These are phyloP conservation scores for Passiflora organensis DNA, from an alignment of 345 rosid species.

Conservation along the genomic window DNA sequence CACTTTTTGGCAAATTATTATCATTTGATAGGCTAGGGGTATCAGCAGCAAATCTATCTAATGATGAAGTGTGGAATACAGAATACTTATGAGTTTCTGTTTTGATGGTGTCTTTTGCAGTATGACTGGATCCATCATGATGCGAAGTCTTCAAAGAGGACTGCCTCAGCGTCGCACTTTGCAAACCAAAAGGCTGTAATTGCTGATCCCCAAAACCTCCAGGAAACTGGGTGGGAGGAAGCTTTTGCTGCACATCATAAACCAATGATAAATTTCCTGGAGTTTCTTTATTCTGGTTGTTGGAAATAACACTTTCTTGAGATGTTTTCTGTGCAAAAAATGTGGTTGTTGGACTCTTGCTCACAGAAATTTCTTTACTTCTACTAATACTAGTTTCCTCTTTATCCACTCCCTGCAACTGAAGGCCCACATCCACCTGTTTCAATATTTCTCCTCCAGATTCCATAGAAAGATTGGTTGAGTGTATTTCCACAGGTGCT, in stretches of 20 bases:
- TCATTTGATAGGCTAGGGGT: constrained; percentile 22
- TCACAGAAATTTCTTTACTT: constrained; percentile 21
- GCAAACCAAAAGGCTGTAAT: constrained; percentile 24
- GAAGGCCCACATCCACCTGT: constrained; percentile 16
- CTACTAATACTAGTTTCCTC: constrained; percentile 11
- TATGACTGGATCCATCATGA: constrained; percentile 21
- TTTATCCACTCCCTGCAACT: constrained; percentile 17
- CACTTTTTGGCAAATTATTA: constrained; percentile 23
- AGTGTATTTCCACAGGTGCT: constrained; percentile 21
- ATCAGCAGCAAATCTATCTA: constrained; percentile 27
- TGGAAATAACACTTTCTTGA: constrained; percentile 8
- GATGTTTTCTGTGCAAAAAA: constrained; percentile 19
- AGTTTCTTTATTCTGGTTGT: constrained; percentile 20
- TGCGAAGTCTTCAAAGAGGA: constrained; percentile 28
- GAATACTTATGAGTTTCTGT: constrained; percentile 32
- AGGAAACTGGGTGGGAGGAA: constrained; percentile 20
- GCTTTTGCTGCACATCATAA: constrained; percentile 29
- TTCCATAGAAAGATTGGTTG: constrained; percentile 30
- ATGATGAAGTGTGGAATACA: constrained; percentile 31
- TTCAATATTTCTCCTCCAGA: constrained; percentile 24
- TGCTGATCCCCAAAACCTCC: constrained; percentile 32
- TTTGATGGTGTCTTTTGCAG: constrained; percentile 13
- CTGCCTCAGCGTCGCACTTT: constrained; percentile 34
- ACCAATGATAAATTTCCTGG: constrained; percentile 16
- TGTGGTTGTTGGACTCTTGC: constrained; percentile 26